phyloP scores from a whole-genome alignment of 306 rosid species.

The Carpinus fangiana region DNA sequence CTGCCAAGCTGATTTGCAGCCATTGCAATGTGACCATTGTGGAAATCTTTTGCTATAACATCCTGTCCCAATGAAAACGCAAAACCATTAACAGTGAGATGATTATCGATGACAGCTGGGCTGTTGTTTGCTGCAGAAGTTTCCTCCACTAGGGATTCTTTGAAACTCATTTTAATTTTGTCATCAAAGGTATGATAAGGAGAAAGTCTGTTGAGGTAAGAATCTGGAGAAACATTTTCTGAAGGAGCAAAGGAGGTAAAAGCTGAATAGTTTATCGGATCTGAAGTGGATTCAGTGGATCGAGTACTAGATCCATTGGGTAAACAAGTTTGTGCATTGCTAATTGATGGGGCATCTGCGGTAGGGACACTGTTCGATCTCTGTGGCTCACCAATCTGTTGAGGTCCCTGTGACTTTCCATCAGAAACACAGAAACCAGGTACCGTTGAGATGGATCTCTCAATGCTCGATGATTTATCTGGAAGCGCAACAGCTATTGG shows the following conservation, averaged over 20 bases:
- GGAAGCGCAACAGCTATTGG: constrained; percentile 82
- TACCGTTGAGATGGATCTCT: constrained; percentile 87
- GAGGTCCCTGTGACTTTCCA: constrained; percentile 45
- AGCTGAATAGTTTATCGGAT: constrained; percentile 37
- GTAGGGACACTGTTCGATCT: constrained; percentile 54
- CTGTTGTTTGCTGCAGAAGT: constrained; percentile 37
- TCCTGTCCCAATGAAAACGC: constrained; percentile 36
- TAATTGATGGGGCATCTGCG: constrained; percentile 38
- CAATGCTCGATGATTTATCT: constrained; percentile 53
- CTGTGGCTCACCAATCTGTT: constrained; percentile 40
- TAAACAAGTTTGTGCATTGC: constrained; percentile 34
- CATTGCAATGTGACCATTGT: constrained; percentile 39
- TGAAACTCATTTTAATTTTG: constrained; percentile 33
- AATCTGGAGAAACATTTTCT: constrained; percentile 43
- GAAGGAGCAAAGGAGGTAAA: constrained; percentile 39
- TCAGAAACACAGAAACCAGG: constrained; percentile 55
- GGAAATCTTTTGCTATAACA: constrained; percentile 26
- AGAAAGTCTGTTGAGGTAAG: constrained; percentile 34
- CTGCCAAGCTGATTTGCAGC: constrained; percentile 36
- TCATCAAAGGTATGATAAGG: constrained; percentile 26
- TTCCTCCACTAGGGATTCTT: constrained; percentile 33
- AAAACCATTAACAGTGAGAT: constrained; percentile 30
- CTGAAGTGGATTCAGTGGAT: constrained; percentile 36
- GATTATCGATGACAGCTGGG: constrained; percentile 30
- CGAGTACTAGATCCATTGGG: constrained; percentile 39